phyloP scores from a whole-genome alignment of 2,329 filamentous ascomycete species.

The Penicillium sp. region DNA sequence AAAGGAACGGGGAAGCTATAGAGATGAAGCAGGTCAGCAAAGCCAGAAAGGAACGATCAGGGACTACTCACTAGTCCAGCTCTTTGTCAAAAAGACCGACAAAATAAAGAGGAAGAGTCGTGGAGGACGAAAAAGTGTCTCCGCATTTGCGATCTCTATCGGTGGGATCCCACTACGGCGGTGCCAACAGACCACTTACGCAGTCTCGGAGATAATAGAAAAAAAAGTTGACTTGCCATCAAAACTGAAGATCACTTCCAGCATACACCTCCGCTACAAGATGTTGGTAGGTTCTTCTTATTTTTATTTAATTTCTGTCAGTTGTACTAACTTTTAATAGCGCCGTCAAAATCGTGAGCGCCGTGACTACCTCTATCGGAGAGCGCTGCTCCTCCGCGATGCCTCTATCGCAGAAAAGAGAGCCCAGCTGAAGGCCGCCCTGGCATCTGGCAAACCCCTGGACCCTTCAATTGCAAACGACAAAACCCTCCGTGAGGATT shows the following conservation, averaged over 20 bases:
- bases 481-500: slow-evolving; percentile 75
- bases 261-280: slow-evolving; percentile 9
- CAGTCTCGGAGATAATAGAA: slow-evolving; percentile 31
- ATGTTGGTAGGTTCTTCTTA: slow-evolving; percentile 29
- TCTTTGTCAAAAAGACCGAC: slow-evolving; percentile 23
- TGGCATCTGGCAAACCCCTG: slow-evolving; percentile 83
- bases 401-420: slow-evolving; percentile 90
- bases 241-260: slow-evolving; percentile 3
- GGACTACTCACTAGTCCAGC: slow-evolving; percentile 16
- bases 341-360: slow-evolving; percentile 72
- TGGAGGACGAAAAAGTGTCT: slow-evolving; percentile 18
- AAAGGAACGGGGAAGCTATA: slow-evolving; percentile 23
- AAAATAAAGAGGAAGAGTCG: slow-evolving; percentile 22
- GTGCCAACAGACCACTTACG: slow-evolving; percentile 21
- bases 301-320: not conserved
- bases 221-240: slow-evolving; percentile 34
- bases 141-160: slow-evolving; percentile 26
- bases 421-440: slow-evolving; percentile 75
- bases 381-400: slow-evolving; percentile 79
- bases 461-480: slow-evolving; percentile 81
- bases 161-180: slow-evolving; percentile 33
- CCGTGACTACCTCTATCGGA: slow-evolving; percentile 84
- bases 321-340: slow-evolving; percentile 27
- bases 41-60: not conserved
- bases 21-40: slow-evolving; percentile 8